A percentile compares a stretch with the other conserved stretches of the same genome.
These are phyloP conservation scores for Neocucurbitaria cava DNA, from an alignment of 2,329 filamentous ascomycete genomes.

Conservation along the genomic window DNA sequence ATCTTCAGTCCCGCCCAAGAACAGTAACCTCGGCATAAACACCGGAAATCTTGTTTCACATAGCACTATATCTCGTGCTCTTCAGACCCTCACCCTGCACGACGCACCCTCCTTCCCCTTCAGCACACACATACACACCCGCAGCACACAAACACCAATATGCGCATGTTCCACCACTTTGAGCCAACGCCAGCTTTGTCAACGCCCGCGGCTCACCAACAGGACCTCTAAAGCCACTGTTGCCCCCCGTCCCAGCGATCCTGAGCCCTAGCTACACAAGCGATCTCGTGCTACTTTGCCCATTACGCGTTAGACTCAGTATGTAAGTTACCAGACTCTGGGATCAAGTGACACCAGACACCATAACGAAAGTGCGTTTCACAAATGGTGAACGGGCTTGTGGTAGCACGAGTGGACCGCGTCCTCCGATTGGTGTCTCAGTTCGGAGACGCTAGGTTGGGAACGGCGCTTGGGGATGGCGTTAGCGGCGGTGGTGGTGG, in stretches of 20 bases:
- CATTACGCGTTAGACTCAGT: neutral
- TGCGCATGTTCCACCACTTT: slow-evolving; percentile 35
- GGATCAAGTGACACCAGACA: neutral
- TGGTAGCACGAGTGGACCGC: slow-evolving; percentile 21
- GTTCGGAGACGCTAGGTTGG: slow-evolving; percentile 3
- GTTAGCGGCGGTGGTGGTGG: no score
- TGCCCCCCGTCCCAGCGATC: slow-evolving; percentile 21
- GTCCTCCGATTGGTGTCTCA: slow-evolving; percentile 39
- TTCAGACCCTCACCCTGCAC: neutral
- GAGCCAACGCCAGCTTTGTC: slow-evolving; percentile 1
- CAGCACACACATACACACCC: no score
- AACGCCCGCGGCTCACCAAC: neutral
- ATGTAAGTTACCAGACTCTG: neutral
- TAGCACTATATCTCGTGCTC: slow-evolving; percentile 5
- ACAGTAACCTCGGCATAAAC: neutral
- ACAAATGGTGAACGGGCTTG: slow-evolving; percentile 7
- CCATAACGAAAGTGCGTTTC: neutral
- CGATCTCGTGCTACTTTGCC: slow-evolving; percentile 21
- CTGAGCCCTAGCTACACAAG: slow-evolving; percentile 20
- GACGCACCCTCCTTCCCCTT: neutral
- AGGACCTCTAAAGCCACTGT: no score
- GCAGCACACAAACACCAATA: slow-evolving; percentile 2
- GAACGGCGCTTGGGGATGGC: neutral
- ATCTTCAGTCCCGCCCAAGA: neutral
- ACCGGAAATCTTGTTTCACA: slow-evolving; percentile 15